A percentile compares a stretch with the other conserved stretches of the same genome.
Conservation (phyloP, 2,329 filamentous ascomycete genomes). For the Neopestalotiopsis sp. region DNA sequence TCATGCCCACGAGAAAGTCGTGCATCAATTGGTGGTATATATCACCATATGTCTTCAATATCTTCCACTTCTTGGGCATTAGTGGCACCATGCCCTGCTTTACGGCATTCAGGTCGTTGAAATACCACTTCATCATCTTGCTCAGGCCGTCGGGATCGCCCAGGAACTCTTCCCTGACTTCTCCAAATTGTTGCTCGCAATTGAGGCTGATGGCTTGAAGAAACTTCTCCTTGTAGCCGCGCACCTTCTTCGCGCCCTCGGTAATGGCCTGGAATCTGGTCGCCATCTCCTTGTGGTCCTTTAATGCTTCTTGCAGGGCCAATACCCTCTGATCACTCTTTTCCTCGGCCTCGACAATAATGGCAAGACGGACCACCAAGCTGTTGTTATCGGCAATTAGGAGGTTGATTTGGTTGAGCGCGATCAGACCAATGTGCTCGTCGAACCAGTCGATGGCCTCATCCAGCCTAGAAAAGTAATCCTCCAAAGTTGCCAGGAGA, state of each 20-base stretch:
- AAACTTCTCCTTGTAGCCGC: constrained; percentile 98
- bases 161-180: constrained; percentile 75
- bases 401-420: constrained; percentile 86
- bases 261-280: constrained; percentile 94
- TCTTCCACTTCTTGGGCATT: constrained; percentile 97
- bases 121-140: constrained; percentile 93
- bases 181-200: constrained; percentile 75
- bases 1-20: constrained; percentile 82
- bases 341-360: constrained; percentile 95
- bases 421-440: constrained; percentile 87
- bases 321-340: constrained; percentile 92
- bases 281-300: constrained; percentile 94
- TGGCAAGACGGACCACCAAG: constrained; percentile 86
- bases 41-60: constrained; percentile 85
- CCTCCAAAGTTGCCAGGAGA: constrained; percentile 81
- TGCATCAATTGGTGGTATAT: constrained; percentile 97
- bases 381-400: constrained; percentile 87
- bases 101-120: constrained; percentile 95
- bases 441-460: constrained; percentile 93
- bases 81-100: constrained; percentile 89
- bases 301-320: constrained; percentile 91
- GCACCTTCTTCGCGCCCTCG: constrained; percentile 86
- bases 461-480: constrained; percentile 88
- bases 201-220: constrained; percentile 77
- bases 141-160: constrained; percentile 83